phyloP scores from a whole-genome alignment of 1,284 basidiomycete genomes.

The Cutaneotrichosporon sp. region DNA sequence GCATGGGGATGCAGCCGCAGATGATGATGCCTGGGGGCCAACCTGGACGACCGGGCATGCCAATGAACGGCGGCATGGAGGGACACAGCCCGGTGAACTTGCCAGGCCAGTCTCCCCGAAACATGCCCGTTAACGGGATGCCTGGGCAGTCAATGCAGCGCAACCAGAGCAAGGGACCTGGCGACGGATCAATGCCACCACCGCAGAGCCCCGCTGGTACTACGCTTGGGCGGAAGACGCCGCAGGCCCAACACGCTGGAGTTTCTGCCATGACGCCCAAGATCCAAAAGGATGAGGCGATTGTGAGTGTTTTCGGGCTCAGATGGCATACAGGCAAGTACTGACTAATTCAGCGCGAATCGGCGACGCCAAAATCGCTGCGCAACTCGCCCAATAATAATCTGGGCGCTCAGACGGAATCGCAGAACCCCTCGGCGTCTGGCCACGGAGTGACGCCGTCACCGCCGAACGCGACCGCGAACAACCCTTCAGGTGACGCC shows the following conservation, averaged over 20 bases:
- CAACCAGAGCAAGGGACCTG: conserved; percentile 37
- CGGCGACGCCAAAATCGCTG: conserved; percentile 39
- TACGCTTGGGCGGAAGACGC: conserved; percentile 24
- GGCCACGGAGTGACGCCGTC: conserved; percentile 28
- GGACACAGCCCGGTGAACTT: conserved; percentile 15
- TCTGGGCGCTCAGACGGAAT: conserved; percentile 11
- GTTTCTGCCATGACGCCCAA: conserved; percentile 15
- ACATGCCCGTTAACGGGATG: conserved; percentile 12
- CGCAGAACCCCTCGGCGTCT: background rate
- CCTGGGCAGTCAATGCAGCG: conserved; percentile 28
- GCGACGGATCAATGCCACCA: conserved; percentile 38
- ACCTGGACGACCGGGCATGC: conserved; percentile 7
- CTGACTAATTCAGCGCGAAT: conserved; percentile 24
- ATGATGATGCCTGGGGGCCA: conserved; percentile 12
- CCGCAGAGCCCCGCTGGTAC: conserved; percentile 36
- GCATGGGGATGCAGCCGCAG: conserved; percentile 11
- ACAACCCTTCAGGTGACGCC: conserved; percentile 5
- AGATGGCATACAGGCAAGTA: no score
- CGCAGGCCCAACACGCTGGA: conserved; percentile 21
- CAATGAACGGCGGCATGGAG: conserved; percentile 13
- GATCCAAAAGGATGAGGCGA: conserved; percentile 25
- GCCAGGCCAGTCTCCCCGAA: conserved; percentile 14
- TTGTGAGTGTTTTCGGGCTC: conserved; percentile 29
- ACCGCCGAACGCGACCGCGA: conserved; percentile 21
- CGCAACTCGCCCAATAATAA: conserved; percentile 36